Conservation (phyloP, 371 early-diverging fungal genomes). For the Vittaforma corneae region DNA sequence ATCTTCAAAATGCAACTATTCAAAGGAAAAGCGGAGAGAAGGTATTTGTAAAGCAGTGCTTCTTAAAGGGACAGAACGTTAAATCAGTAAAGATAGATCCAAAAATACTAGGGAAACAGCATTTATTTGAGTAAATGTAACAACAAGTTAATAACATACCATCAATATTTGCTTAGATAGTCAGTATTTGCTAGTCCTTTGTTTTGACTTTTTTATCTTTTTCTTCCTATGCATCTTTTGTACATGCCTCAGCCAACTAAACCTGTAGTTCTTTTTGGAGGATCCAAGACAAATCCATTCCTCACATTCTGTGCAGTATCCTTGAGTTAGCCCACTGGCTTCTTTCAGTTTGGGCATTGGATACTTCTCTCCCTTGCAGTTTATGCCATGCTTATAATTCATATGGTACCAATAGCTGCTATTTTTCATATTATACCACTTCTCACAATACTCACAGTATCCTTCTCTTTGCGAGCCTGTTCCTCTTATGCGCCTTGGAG, state of each 20-base stretch:
- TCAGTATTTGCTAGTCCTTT: too few relatives aligned
- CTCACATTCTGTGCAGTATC: constrained; percentile 42
- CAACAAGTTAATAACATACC: too few relatives aligned
- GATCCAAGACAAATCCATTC: constrained; percentile 42
- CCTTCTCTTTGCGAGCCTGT: constrained; percentile 44
- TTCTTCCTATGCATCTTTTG: constrained; percentile 40
- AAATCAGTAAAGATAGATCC: constrained; percentile 47
- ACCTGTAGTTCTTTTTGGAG: constrained; percentile 27
- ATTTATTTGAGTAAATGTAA: constrained; percentile 16
- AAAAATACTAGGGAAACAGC: constrained; percentile 16
- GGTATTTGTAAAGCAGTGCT: constrained; percentile 42
- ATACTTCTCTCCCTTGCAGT: constrained; percentile 29
- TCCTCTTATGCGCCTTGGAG: constrained; percentile 36
- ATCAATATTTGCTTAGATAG: too few relatives aligned
- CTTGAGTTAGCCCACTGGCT: constrained; percentile 4
- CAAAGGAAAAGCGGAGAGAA: constrained; percentile 24
- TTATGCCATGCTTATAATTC: constrained; percentile 58
- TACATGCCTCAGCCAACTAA: constrained; percentile 52
- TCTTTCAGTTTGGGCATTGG: constrained; percentile 38
- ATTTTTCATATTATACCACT: constrained; percentile 53
- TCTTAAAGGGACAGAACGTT: constrained; percentile 49
- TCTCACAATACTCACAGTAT: constrained; percentile 41
- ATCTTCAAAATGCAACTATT: constrained; percentile 46
- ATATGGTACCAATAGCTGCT: constrained; percentile 58
- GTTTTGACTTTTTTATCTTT: constrained; percentile 8